Evolutionary conservation across 768 basidiomycete genomes (phyloP).

Genomic region (Agrocybe chaxingu): DNA sequence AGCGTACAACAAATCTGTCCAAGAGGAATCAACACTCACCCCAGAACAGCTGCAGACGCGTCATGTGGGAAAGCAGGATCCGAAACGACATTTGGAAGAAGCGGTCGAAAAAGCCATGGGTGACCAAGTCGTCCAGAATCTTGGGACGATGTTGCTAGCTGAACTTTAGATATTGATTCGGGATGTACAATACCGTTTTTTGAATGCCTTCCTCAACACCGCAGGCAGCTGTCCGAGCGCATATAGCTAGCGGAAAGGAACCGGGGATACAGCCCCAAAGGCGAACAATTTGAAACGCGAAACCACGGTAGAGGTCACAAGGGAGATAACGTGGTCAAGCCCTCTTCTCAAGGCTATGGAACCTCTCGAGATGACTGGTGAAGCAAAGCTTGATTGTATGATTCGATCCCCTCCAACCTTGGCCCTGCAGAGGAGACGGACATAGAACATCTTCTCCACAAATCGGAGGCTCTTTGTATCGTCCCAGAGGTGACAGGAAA

Average conservation of each 20-base stretch:
- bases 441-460: constrained; percentile 3
- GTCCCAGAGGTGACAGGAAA: too few relatives aligned
- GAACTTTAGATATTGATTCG: constrained; percentile 57
- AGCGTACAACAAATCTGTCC: constrained; percentile 96
- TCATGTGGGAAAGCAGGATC: constrained; percentile 97
- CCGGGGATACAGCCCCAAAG: neutral
- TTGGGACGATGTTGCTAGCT: constrained; percentile 92
- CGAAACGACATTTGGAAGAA: constrained; percentile 96
- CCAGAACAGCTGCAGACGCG: constrained; percentile 93
- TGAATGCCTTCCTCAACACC: too few relatives aligned
- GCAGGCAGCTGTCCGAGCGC: too few relatives aligned
- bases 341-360: too few relatives aligned
- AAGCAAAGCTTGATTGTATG: too few relatives aligned
- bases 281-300: neutral
- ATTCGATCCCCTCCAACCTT: too few relatives aligned
- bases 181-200: neutral
- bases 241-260: too few relatives aligned
- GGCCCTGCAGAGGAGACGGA: too few relatives aligned
- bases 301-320: neutral
- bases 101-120: constrained; percentile 98
- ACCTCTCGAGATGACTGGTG: too few relatives aligned
- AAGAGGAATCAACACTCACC: constrained; percentile 96
- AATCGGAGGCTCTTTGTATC: too few relatives aligned
- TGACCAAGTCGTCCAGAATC: constrained; percentile 92
- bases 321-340: neutral